These are phyloP conservation scores for Cucumis sativus DNA, from an alignment of 306 rosid species.

Conservation along the genomic window Cucumber_9930_V3 NC_026657.2:11902001-11902500, in stretches of 20 bases:
- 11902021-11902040: constrained; percentile 67
- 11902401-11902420: no score
- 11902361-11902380: no score
- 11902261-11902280: background rate
- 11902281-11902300: background rate
- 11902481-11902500: no score
- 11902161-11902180: constrained; percentile 41
- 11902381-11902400: no score
- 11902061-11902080: constrained; percentile 35
- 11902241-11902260: background rate
- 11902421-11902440: no score
- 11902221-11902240: background rate
- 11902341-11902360: background rate
- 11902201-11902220: background rate
- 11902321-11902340: background rate
- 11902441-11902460: no score
- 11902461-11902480: no score
- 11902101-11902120: constrained; percentile 24
- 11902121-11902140: constrained; percentile 27
- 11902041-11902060: constrained; percentile 53
- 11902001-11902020: constrained; percentile 63
- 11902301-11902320: background rate
- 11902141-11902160: constrained; percentile 24
- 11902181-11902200: constrained; percentile 19
- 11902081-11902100: constrained; percentile 26